A percentile compares a stretch with the other conserved stretches of the same genome.
Evolutionary conservation across 2,329 filamentous ascomycete species (phyloP).

Genomic region (Ophiocordyceps robertsii): DNA sequence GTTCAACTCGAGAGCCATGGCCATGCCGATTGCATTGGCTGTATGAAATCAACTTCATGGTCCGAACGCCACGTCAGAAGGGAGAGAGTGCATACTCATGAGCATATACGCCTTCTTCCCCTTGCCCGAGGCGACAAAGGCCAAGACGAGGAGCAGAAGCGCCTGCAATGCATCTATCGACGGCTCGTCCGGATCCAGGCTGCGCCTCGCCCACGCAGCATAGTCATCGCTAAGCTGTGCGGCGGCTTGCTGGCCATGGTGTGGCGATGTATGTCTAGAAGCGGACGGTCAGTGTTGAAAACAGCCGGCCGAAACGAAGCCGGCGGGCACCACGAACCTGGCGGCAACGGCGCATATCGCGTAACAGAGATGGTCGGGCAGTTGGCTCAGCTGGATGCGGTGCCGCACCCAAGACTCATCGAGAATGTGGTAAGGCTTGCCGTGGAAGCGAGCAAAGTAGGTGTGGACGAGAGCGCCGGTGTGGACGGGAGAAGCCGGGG

Average conservation of each 20-base stretch:
- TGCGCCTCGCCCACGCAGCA: constrained; percentile 51
- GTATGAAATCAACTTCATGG: background rate
- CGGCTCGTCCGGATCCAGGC: constrained; percentile 69
- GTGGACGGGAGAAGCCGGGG: constrained; percentile 32
- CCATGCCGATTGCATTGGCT: constrained; percentile 51
- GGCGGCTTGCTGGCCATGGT: constrained; percentile 52
- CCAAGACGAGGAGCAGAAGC: constrained; percentile 59
- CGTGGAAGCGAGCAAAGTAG: constrained; percentile 69
- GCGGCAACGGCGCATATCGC: constrained; percentile 49
- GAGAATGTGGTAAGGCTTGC: constrained; percentile 69
- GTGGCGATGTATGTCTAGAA: constrained; percentile 52
- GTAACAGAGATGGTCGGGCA: constrained; percentile 40
- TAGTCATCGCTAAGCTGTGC: constrained; percentile 60
- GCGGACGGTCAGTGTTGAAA: constrained; percentile 1
- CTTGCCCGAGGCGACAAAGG: constrained; percentile 63
- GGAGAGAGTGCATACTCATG: constrained; percentile 43
- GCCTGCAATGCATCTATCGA: constrained; percentile 67
- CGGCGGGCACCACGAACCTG: constrained; percentile 41
- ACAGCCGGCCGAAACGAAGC: background rate
- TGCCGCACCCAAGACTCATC: constrained; percentile 66
- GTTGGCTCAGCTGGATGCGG: constrained; percentile 52
- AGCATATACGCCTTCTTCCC: constrained; percentile 84
- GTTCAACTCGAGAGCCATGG: constrained; percentile 67
- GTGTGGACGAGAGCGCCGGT: constrained; percentile 57
- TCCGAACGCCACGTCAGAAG: background rate